A percentile compares a stretch with the other conserved stretches of the same genome.
Evolutionary conservation across 2,329 filamentous ascomycete genomes (phyloP).

Genomic region (Aureobasidium subglaciale): DNA sequence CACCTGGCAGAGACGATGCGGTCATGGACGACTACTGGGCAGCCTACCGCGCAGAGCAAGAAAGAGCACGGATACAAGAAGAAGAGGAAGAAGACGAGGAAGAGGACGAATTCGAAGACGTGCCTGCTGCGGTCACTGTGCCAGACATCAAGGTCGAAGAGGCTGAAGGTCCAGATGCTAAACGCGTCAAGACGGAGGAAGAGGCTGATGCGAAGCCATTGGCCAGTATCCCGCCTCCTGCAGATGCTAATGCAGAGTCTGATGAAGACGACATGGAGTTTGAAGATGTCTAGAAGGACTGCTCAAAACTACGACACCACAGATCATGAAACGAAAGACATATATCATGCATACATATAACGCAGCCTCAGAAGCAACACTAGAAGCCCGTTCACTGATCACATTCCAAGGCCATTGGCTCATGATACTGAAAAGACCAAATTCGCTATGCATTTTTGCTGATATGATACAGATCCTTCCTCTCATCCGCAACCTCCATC

Average conservation of each 20-base stretch:
- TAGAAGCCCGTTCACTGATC: too few species aligned
- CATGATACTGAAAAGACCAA: background rate
- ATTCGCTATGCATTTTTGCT: slow-evolving; percentile 5
- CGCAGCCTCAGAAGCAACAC: too few species aligned
- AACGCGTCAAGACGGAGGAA: slow-evolving; percentile 56
- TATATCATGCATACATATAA: background rate
- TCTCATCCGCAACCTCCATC: background rate
- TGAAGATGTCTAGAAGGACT: slow-evolving; percentile 33
- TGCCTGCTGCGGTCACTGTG: slow-evolving; percentile 26
- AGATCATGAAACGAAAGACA: background rate
- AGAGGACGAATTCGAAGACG: slow-evolving; percentile 48
- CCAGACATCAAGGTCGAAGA: slow-evolving; percentile 23
- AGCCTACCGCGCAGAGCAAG: slow-evolving; percentile 56
- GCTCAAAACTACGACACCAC: slow-evolving; percentile 9
- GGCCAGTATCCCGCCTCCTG: slow-evolving; percentile 19
- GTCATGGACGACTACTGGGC: slow-evolving; percentile 62
- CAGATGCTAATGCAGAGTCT: slow-evolving; percentile 36
- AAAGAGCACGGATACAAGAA: slow-evolving; percentile 28
- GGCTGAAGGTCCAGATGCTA: slow-evolving; percentile 45
- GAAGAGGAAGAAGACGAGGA: slow-evolving; percentile 42
- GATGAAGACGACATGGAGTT: slow-evolving; percentile 43
- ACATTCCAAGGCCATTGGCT: too few species aligned
- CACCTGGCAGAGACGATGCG: slow-evolving; percentile 36
- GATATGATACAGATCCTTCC: background rate
- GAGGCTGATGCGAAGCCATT: slow-evolving; percentile 24